Percentiles rank a stretch among this genome's conserved stretches.
Conservation (phyloP, 768 basidiomycete species). For the Podaxis mareebaensis region DNA sequence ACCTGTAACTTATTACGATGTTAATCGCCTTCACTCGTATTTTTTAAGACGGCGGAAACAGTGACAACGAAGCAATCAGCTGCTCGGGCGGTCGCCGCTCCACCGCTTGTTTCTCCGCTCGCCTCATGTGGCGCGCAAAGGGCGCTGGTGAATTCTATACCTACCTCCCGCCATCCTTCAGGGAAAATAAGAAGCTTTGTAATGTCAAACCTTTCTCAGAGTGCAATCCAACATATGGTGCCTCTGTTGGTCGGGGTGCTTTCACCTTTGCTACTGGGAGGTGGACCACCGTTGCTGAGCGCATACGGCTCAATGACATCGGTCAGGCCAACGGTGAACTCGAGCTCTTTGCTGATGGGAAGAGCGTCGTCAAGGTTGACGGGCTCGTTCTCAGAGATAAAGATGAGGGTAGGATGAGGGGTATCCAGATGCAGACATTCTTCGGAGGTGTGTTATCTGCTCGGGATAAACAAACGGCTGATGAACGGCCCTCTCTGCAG, state of each 20-base stretch:
- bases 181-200: slow-evolving; percentile 52
- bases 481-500: slow-evolving; percentile 13
- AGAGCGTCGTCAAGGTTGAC: slow-evolving; percentile 58
- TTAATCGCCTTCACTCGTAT: slow-evolving; percentile 14
- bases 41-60: slow-evolving; percentile 55
- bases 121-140: slow-evolving; percentile 67
- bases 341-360: slow-evolving; percentile 64
- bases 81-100: slow-evolving; percentile 69
- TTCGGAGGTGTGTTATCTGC: slow-evolving; percentile 53
- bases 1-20: neutral
- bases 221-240: slow-evolving; percentile 65
- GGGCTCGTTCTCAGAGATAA: slow-evolving; percentile 57
- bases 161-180: slow-evolving; percentile 57
- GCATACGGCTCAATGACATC: slow-evolving; percentile 73
- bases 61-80: slow-evolving; percentile 41
- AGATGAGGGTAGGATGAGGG: slow-evolving; percentile 53
- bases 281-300: slow-evolving; percentile 71
- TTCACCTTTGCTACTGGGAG: slow-evolving; percentile 63
- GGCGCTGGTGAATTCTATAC: slow-evolving; percentile 71
- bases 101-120: slow-evolving; percentile 58
- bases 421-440: slow-evolving; percentile 79
- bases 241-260: slow-evolving; percentile 67
- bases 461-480: neutral
- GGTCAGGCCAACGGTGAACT: slow-evolving; percentile 73
- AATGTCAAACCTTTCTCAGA: slow-evolving; percentile 47